A percentile compares a stretch with the other conserved stretches of the same genome.
These are phyloP conservation scores for Parmelia sp. DNA, from an alignment of 495 filamentous ascomycete genomes.

Conservation along the genomic window DNA sequence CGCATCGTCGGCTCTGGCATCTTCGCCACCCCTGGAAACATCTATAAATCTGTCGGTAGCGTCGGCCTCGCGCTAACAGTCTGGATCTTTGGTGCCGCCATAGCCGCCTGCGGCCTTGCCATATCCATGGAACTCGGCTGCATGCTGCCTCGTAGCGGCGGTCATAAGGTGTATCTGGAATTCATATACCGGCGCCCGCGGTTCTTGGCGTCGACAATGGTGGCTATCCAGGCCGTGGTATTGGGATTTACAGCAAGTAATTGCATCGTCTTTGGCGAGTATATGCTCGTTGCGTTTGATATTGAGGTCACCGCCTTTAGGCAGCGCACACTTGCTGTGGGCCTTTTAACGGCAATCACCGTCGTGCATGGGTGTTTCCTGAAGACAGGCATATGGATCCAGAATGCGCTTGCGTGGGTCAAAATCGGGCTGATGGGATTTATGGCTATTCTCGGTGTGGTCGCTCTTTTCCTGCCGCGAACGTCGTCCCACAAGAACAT, in stretches of 20 bases:
- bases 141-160: conserved; percentile 65
- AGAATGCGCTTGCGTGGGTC: conserved; percentile 59
- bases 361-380: conserved; percentile 53
- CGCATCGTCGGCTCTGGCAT: conserved; percentile 71
- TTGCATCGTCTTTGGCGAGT: conserved; percentile 62
- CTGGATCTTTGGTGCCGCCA: conserved; percentile 57
- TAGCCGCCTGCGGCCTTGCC: conserved; percentile 54
- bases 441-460: conserved; percentile 57
- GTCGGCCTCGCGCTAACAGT: conserved; percentile 57
- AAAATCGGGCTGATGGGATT: conserved; percentile 63
- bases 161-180: conserved; percentile 72
- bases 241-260: conserved; percentile 67
- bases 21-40: conserved; percentile 66
- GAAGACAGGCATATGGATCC: conserved; percentile 63
- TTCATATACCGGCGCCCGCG: conserved; percentile 63
- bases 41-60: conserved; percentile 61
- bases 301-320: conserved; percentile 58
- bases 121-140: conserved; percentile 64
- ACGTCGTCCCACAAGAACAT: conserved; percentile 19
- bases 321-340: conserved; percentile 59
- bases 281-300: conserved; percentile 59
- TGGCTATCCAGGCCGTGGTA: conserved; percentile 61
- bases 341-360: conserved; percentile 58
- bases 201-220: conserved; percentile 61
- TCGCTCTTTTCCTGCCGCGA: conserved; percentile 27